phyloP scores from a whole-genome alignment of 2,329 filamentous ascomycete species.

The Apiospora malaysiana region DNA sequence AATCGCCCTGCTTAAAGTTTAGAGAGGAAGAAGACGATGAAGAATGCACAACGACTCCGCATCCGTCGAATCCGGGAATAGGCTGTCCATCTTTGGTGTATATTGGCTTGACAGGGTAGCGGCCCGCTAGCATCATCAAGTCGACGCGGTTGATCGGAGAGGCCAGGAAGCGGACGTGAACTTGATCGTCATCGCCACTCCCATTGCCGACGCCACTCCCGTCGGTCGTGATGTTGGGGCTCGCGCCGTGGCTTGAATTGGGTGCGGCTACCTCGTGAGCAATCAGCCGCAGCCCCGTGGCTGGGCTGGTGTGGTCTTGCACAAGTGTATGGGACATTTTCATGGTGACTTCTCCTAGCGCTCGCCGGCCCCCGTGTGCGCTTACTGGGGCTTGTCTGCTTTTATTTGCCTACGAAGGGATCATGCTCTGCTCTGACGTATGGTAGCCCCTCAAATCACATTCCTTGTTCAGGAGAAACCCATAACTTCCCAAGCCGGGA shows the following conservation, averaged over 20 bases:
- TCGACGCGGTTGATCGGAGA: slow-evolving; percentile 35
- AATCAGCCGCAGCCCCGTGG: not conserved
- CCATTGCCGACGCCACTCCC: not conserved
- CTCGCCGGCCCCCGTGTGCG: not conserved
- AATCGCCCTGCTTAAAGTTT: slow-evolving; percentile 24
- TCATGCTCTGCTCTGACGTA: too few species aligned
- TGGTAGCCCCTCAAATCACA: too few species aligned
- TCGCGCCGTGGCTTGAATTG: not conserved
- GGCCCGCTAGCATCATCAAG: slow-evolving; percentile 31
- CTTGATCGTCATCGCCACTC: not conserved
- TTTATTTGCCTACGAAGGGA: not conserved
- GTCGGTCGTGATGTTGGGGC: not conserved
- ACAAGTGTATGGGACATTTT: not conserved
- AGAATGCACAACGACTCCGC: slow-evolving; percentile 24
- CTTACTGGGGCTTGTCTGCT: not conserved
- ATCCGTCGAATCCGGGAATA: slow-evolving; percentile 32
- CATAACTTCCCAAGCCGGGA: too few species aligned
- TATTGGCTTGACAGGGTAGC: slow-evolving; percentile 32
- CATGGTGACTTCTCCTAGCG: not conserved
- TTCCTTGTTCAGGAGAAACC: too few species aligned
- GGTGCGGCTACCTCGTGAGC: not conserved
- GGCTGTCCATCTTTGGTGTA: slow-evolving; percentile 24
- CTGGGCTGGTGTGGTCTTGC: not conserved
- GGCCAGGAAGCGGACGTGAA: slow-evolving; percentile 30
- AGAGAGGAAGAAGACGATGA: not conserved